Conservation (phyloP, 768 basidiomycete species). For the Hebeloma cylindrosporum region DNA sequence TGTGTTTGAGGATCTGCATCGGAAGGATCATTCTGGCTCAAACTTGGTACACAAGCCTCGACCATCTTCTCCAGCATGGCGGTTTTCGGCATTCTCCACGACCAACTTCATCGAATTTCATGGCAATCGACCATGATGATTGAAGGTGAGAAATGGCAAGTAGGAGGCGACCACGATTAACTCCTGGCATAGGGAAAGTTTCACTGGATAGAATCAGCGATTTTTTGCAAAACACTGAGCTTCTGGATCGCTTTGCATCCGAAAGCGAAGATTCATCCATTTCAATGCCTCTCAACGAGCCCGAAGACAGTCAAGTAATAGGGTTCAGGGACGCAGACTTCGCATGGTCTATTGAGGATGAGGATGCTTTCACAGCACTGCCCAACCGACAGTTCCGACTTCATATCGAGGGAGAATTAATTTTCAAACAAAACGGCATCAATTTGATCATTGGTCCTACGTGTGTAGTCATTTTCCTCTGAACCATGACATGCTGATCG, state of each 20-base stretch:
- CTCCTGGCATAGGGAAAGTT: constrained; percentile 41
- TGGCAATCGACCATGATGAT: constrained; percentile 23
- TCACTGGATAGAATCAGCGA: constrained; percentile 55
- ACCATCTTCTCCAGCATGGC: constrained; percentile 54
- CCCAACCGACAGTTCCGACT: constrained; percentile 51
- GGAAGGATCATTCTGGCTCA: background rate
- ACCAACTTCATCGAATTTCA: constrained; percentile 43
- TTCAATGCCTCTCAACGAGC: background rate
- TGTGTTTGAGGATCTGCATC: constrained; percentile 3
- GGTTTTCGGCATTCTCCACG: constrained; percentile 62
- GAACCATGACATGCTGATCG: background rate
- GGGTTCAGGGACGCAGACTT: constrained; percentile 56
- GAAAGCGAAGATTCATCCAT: background rate
- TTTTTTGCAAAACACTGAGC: constrained; percentile 48
- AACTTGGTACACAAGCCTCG: constrained; percentile 37
- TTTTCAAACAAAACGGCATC: constrained; percentile 52
- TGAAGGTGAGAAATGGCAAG: constrained; percentile 26
- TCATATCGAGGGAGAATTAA: constrained; percentile 49
- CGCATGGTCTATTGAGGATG: constrained; percentile 46
- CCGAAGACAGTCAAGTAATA: constrained; percentile 30
- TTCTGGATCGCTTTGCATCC: constrained; percentile 39
- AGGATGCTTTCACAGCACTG: constrained; percentile 37
- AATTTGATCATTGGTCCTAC: constrained; percentile 62
- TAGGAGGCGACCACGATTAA: background rate
- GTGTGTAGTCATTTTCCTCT: constrained; percentile 12